Evolutionary conservation across 805 yeast genomes (phyloP).

Genomic region (Isabelozyma pseudorhagii): DNA sequence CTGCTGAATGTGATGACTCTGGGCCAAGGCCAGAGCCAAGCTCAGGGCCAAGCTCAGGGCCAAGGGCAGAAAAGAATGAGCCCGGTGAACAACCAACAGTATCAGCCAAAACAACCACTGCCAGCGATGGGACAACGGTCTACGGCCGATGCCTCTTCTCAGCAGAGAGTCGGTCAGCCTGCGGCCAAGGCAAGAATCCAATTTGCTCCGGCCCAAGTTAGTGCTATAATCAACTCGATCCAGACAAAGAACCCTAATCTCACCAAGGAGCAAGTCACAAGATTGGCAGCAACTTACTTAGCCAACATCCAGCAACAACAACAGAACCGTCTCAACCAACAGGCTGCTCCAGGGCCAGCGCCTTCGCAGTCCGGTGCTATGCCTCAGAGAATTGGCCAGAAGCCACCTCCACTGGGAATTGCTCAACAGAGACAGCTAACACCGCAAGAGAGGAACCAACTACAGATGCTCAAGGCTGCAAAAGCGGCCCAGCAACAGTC

Average conservation of each 20-base stretch:
- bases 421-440: conserved; percentile 25
- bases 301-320: conserved; percentile 57
- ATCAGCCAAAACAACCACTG: conserved; percentile 4
- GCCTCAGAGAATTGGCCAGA: conserved; percentile 1
- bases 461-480: conserved; percentile 38
- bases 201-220: conserved; percentile 61
- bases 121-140: conserved; percentile 7
- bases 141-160: neutral
- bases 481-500: conserved; percentile 7
- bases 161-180: conserved; percentile 9
- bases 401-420: neutral
- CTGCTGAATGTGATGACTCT: neutral
- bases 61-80: neutral
- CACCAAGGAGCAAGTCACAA: conserved; percentile 62
- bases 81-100: conserved; percentile 2
- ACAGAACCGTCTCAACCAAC: conserved; percentile 29
- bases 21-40: conserved; percentile 10
- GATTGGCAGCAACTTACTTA: conserved; percentile 61
- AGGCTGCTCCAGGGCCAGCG: conserved; percentile 3
- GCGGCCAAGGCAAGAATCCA: conserved; percentile 31
- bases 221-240: conserved; percentile 61
- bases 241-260: conserved; percentile 64
- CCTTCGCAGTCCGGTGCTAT: neutral
- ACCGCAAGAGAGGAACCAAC: conserved; percentile 41
- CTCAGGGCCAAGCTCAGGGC: conserved; percentile 9